Conservation (phyloP, 768 basidiomycete species). For the Tricholomella constricta region DNA sequence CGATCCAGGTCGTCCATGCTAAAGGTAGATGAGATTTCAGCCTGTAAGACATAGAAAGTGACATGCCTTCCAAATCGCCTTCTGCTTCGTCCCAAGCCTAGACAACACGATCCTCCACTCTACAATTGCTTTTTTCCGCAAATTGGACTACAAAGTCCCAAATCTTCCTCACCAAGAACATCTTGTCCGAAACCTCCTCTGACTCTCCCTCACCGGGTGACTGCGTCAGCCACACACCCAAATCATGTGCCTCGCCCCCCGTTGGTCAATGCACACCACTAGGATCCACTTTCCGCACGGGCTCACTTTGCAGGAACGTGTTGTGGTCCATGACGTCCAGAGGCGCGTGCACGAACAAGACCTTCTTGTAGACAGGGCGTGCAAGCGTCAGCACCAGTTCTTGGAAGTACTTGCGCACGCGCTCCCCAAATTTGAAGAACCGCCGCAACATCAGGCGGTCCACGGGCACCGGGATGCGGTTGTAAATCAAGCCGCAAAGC, state of each 20-base stretch:
- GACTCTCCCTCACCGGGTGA: constrained; percentile 27
- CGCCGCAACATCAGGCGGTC: constrained; percentile 61
- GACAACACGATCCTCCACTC: constrained; percentile 82
- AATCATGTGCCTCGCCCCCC: constrained; percentile 74
- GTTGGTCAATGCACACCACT: constrained; percentile 73
- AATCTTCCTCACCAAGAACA: constrained; percentile 56
- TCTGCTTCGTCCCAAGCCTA: constrained; percentile 63
- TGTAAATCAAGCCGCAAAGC: constrained; percentile 68
- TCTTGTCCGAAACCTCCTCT: constrained; percentile 31
- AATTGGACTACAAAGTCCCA: constrained; percentile 72
- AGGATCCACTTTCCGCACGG: constrained; percentile 76
- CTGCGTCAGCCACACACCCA: constrained; percentile 67
- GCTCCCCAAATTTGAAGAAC: constrained; percentile 42
- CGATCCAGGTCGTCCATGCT: constrained; percentile 70
- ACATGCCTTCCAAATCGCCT: constrained; percentile 67
- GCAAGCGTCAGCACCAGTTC: constrained; percentile 68
- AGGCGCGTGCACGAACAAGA: constrained; percentile 40
- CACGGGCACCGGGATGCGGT: constrained; percentile 63
- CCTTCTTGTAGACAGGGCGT: constrained; percentile 40
- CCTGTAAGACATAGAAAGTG: background rate
- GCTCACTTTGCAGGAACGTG: constrained; percentile 69
- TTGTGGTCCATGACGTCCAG: constrained; percentile 46
- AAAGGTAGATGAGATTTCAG: constrained; percentile 1
- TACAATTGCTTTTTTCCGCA: constrained; percentile 62
- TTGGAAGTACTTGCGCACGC: constrained; percentile 54